Evolutionary conservation across 805 yeast species (phyloP).

Genomic region (Pichia exigua): DNA sequence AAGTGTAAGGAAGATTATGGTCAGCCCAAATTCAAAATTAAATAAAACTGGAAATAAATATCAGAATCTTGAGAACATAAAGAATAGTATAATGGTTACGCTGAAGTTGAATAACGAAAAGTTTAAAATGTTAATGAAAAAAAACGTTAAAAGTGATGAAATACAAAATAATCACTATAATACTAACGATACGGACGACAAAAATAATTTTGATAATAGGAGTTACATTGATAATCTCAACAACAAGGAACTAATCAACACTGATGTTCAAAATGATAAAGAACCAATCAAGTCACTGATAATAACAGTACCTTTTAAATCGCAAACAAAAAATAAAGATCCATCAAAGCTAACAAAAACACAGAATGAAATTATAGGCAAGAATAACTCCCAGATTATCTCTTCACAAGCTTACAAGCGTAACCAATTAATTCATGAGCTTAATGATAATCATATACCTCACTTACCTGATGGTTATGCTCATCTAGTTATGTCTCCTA

Average conservation of each 20-base stretch:
- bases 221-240: too few species aligned
- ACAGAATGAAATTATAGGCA: neutral
- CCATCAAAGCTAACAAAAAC: neutral
- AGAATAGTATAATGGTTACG: neutral
- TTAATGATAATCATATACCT: neutral
- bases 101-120: neutral
- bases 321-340: neutral
- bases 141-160: neutral
- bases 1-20: neutral
- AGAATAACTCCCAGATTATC: neutral
- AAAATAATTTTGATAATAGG: neutral
- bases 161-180: neutral
- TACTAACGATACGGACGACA: neutral
- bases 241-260: neutral
- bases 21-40: neutral
- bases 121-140: neutral
- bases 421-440: neutral
- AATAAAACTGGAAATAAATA: neutral
- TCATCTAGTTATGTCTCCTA: constrained; percentile 27
- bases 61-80: neutral
- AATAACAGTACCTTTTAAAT: neutral
- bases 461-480: constrained; percentile 23
- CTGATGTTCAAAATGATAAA: neutral
- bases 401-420: neutral
- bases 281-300: neutral